A percentile compares a stretch with the other conserved stretches of the same genome.
Conservation (phyloP, 2,329 filamentous ascomycete species). For the Arthrobotrys iridis region DNA sequence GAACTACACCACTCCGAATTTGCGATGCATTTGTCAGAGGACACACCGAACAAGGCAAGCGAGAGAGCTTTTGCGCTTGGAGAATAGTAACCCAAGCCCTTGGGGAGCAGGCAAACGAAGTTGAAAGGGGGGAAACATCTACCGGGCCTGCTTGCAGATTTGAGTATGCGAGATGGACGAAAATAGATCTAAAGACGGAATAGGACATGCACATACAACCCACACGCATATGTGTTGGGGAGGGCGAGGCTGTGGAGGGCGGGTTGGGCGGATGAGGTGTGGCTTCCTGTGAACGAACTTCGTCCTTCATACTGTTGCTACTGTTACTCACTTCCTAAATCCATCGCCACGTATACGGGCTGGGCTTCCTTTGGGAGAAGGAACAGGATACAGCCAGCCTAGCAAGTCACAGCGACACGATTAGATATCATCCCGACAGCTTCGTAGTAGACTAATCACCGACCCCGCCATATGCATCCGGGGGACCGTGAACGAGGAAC, state of each 20-base stretch:
- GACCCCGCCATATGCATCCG: background rate
- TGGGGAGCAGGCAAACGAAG: background rate
- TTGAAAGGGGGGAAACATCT: constrained; percentile 26
- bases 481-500: background rate
- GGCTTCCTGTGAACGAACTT: too few species aligned
- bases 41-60: constrained; percentile 9
- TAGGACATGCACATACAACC: background rate
- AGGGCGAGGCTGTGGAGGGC: background rate
- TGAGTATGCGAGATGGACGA: constrained; percentile 12
- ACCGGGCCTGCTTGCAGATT: background rate
- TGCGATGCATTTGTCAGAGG: constrained; percentile 38
- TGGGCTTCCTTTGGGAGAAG: background rate
- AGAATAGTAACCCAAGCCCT: background rate
- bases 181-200: constrained; percentile 25
- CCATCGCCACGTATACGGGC: too few species aligned
- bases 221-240: background rate
- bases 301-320: too few species aligned
- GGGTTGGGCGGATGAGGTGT: background rate
- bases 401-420: too few species aligned
- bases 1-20: constrained; percentile 1
- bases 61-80: too few species aligned
- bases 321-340: too few species aligned
- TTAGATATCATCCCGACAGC: background rate
- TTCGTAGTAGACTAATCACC: constrained; percentile 7
- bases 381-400: too few species aligned